These are phyloP conservation scores for Epichloe sp. DNA, from an alignment of 2,329 filamentous ascomycete species.

Conservation along the genomic window DNA sequence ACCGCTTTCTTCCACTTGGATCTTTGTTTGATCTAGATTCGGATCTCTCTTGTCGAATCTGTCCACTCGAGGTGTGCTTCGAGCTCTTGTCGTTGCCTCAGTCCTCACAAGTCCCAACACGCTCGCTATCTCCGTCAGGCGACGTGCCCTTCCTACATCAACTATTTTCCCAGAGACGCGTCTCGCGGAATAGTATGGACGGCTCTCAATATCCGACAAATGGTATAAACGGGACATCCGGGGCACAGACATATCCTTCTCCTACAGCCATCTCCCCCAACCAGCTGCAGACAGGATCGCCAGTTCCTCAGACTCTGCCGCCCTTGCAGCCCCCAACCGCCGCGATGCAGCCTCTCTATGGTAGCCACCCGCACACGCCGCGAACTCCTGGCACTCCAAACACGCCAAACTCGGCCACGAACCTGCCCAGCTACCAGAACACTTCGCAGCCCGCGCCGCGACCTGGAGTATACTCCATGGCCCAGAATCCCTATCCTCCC, in stretches of 20 bases:
- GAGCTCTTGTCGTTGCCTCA: conserved; percentile 3
- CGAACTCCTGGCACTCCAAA: conserved; percentile 50
- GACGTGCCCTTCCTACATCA: neutral
- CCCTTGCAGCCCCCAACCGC: conserved; percentile 37
- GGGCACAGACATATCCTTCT: conserved; percentile 36
- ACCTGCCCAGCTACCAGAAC: conserved; percentile 40
- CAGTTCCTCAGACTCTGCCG: conserved; percentile 40
- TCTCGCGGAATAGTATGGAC: conserved; percentile 37
- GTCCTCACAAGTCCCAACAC: conserved; percentile 1
- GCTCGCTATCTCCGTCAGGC: neutral
- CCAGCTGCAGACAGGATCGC: conserved; percentile 34
- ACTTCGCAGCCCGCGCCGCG: conserved; percentile 34
- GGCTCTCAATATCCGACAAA: conserved; percentile 40
- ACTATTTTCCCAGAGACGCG: conserved; percentile 16
- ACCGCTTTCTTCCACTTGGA: conserved; percentile 6
- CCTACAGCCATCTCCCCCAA: conserved; percentile 37
- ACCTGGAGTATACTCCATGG: conserved; percentile 40
- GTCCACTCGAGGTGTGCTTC: conserved; percentile 7
- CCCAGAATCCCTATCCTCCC: conserved; percentile 40
- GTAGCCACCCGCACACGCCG: conserved; percentile 47
- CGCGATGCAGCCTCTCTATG: conserved; percentile 35
- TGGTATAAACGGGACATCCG: conserved; percentile 40
- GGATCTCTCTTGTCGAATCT: conserved; percentile 7
- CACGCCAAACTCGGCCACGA: conserved; percentile 41
- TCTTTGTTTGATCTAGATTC: conserved; percentile 2